phyloP scores from a whole-genome alignment of 2,329 filamentous ascomycete genomes.

The Neofusicoccum kwambonambiense region DNA sequence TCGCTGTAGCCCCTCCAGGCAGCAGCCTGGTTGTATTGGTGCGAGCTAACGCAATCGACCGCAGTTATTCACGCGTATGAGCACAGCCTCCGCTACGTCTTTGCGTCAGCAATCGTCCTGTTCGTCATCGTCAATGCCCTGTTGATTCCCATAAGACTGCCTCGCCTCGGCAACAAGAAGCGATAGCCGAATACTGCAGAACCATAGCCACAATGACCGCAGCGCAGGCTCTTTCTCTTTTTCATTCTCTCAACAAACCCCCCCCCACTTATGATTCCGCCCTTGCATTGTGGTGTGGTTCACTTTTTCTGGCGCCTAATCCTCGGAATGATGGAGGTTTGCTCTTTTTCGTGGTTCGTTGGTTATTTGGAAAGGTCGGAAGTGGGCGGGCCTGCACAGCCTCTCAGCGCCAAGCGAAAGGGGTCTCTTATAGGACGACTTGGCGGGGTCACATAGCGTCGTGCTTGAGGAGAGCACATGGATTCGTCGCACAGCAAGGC shows the following conservation, averaged over 20 bases:
- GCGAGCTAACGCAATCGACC: background rate
- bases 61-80: slow-evolving; percentile 41
- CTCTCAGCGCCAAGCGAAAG: background rate
- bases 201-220: background rate
- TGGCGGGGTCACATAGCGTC: background rate
- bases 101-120: slow-evolving; percentile 42
- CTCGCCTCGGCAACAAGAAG: slow-evolving; percentile 46
- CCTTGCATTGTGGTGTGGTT: slow-evolving; percentile 2
- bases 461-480: background rate
- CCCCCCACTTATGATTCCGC: background rate
- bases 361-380: background rate
- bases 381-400: background rate
- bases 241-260: background rate
- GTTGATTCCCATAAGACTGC: slow-evolving; percentile 55
- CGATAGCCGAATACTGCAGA: background rate
- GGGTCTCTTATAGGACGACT: background rate
- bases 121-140: slow-evolving; percentile 53
- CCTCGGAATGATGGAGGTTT: background rate
- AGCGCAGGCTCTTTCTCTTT: background rate
- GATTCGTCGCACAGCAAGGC: background rate
- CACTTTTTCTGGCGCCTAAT: background rate
- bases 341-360: background rate
- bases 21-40: background rate
- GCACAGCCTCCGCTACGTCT: slow-evolving; percentile 41
- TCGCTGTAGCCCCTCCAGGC: background rate